Conservation (phyloP, 169 alveolate genomes). For the Ichthyophthirius multifiliis region DNA sequence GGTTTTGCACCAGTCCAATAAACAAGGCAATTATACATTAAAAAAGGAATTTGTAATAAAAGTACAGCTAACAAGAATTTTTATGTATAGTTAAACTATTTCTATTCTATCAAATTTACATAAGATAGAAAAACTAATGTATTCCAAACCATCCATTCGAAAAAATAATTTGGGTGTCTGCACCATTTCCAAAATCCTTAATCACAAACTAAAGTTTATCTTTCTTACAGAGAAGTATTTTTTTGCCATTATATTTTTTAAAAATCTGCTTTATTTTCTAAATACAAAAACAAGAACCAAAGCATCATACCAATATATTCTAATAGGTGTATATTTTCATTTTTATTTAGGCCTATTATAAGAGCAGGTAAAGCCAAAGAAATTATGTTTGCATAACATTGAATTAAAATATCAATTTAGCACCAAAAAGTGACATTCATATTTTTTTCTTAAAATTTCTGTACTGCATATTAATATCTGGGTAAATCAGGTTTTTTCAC, state of each 20-base stretch:
- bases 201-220: constrained; percentile 16
- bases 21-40: background rate
- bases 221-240: background rate
- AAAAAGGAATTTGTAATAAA: background rate
- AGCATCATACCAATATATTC: background rate
- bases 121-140: background rate
- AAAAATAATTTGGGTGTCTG: constrained; percentile 37
- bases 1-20: constrained; percentile 10
- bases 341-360: background rate
- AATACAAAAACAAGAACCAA: background rate
- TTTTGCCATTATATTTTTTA: background rate
- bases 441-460: background rate
- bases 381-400: background rate
- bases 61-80: background rate
- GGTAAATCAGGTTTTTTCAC: background rate
- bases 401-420: background rate
- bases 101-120: background rate
- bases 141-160: constrained; percentile 14
- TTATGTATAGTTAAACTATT: background rate
- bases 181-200: constrained; percentile 29
- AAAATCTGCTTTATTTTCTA: constrained; percentile 3
- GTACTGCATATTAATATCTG: background rate
- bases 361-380: background rate
- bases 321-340: background rate
- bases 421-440: background rate